Conservation (phyloP, 2,329 filamentous ascomycete genomes). For the Diaporthe vexans region DNA sequence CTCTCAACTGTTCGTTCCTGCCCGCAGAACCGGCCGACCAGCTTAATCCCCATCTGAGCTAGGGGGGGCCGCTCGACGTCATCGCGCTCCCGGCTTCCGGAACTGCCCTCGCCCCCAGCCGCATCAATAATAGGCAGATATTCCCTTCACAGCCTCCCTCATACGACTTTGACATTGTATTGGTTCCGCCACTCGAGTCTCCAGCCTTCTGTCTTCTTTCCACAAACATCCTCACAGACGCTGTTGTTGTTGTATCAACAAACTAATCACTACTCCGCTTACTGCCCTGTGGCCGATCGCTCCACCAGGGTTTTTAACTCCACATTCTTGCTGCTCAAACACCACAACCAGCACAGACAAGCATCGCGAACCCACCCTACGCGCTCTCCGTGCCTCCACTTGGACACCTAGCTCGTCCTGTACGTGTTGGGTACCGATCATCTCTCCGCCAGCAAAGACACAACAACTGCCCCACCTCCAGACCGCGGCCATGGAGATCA, state of each 20-base stretch:
- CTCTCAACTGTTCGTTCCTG: conserved; percentile 1
- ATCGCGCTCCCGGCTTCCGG: conserved; percentile 13
- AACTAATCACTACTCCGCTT: background rate
- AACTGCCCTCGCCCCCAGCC: conserved; percentile 10
- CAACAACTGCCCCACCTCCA: conserved; percentile 22
- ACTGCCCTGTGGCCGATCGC: background rate
- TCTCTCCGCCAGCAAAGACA: conserved; percentile 17
- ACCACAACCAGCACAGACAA: conserved; percentile 2
- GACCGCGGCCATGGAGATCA: conserved; percentile 52
- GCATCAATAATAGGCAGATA: conserved; percentile 7
- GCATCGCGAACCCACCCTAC: conserved; percentile 3
- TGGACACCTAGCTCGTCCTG: conserved; percentile 13
- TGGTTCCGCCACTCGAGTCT: background rate
- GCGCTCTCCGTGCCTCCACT: conserved; percentile 18
- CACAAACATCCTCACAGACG: background rate
- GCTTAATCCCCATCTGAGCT: conserved; percentile 16
- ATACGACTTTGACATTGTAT: background rate
- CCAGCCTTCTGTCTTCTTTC: background rate
- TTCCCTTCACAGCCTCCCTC: conserved; percentile 20
- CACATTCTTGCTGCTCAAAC: conserved; percentile 8
- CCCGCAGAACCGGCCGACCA: conserved; percentile 1
- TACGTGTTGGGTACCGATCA: background rate
- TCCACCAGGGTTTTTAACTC: background rate
- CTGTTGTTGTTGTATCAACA: conserved; percentile 15
- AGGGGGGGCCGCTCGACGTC: conserved; percentile 13